phyloP scores from a whole-genome alignment of 768 basidiomycete genomes.

The Russula foetens region DNA sequence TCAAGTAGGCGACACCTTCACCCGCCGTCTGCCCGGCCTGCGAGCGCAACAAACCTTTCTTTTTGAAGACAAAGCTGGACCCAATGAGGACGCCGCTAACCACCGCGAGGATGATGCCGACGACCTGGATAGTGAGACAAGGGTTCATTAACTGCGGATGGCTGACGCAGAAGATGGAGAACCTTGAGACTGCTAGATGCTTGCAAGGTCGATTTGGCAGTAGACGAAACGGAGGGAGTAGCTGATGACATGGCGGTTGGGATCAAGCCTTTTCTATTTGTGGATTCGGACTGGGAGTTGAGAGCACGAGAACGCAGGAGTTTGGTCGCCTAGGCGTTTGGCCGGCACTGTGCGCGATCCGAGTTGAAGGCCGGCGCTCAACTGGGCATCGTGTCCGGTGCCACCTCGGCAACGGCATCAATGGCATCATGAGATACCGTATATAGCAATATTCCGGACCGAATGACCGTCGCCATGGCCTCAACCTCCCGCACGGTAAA shows the following conservation, averaged over 20 bases:
- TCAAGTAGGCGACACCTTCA: constrained; percentile 91
- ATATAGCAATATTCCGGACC: not conserved
- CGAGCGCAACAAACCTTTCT: constrained; percentile 79
- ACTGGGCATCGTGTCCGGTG: not conserved
- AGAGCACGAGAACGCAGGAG: not conserved
- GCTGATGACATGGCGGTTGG: constrained; percentile 5
- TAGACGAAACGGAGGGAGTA: constrained; percentile 6
- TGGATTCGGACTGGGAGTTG: too few relatives aligned
- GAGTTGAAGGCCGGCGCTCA: too few relatives aligned
- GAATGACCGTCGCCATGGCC: not conserved
- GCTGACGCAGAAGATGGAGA: not conserved
- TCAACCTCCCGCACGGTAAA: too few relatives aligned
- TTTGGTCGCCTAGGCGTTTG: too few relatives aligned
- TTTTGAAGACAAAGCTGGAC: constrained; percentile 93
- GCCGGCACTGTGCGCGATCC: too few relatives aligned
- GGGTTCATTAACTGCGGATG: not conserved
- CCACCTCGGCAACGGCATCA: not conserved
- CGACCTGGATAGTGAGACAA: constrained; percentile 36
- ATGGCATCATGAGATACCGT: not conserved
- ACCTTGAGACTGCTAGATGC: constrained; percentile 17
- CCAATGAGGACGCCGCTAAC: constrained; percentile 85
- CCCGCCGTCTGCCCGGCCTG: constrained; percentile 74
- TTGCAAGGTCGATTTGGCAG: constrained; percentile 9
- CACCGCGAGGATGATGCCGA: constrained; percentile 72
- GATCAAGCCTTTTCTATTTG: not conserved